Base-by-base conservation (phyloP, 345 rosid genomes). In the Nephelium lappaceum region DNA sequence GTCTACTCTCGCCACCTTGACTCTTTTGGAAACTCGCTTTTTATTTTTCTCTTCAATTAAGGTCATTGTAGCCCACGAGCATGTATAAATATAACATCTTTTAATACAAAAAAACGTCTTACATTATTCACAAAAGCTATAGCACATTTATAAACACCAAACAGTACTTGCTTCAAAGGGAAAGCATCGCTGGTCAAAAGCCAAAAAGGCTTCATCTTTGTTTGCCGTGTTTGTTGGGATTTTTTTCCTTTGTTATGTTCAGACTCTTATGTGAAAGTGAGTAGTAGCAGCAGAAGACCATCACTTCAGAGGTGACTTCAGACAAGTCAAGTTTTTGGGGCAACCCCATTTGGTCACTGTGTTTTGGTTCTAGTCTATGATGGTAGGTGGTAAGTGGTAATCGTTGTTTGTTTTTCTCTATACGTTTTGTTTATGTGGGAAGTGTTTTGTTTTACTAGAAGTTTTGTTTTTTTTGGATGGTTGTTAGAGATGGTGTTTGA, bases 401-500 rank as follows among this genome's bases (percentile, higher is more conserved):
- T 61, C 51, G 23, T 39, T 74, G 19, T 68, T 23, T 69, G 39
- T 47, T 75, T 21, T 23, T 15, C 36, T 27, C 60, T 23, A 45
- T n/a, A 53, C 36, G 36, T 31, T 27, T 72, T 67, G 73, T 71
- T 72, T 72, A 51, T 19, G 19, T 69, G 69, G 69, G 47, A 73
- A 62, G 24, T 63, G 49, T 67, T n/a, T 77, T 55, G 24, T 76
- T 73, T 77, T 57, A 21, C 73, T 78, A 36, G 62, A 81, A 18
- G 27, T 74, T 42, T 21, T 45, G 51, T 45, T 55, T 49, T 73
- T 67, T 73, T 77, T 74, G 55, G 77, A 76, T 25, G 51, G 74
- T 80, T 80, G 79, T 77, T 85, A 85, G 77, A 72, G 79, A 90
- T 86, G 89, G 89, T 87, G 78, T 86, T 84, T 86, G 94, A 85